Evolutionary conservation across 2,329 filamentous ascomycete genomes (phyloP), one percentile per base, ranked within the genome.

Genomic region (Celoporthe dispersa): DNA sequence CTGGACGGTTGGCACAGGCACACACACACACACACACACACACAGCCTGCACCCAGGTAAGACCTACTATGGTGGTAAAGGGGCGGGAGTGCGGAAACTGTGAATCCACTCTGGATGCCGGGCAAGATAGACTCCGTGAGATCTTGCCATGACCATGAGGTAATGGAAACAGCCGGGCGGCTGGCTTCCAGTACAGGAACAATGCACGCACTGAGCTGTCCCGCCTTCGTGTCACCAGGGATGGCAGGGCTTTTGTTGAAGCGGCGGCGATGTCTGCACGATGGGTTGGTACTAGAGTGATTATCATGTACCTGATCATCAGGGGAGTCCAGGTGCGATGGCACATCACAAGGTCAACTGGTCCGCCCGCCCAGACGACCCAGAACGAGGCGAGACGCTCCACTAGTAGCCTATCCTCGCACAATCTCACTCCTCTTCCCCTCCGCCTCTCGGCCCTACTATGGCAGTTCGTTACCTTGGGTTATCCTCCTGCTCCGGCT

Each of bases 401-500:
- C 62, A 64, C 62, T 48, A 64, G 62, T 33, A 48, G 19, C 62
- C 25, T 28, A n/a, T 63, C 60, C 60, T 44, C 53, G 9, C 28
- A 48, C 19, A 48, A 48, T 33, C 33, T 39, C 19, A 25, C 6
- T 37, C 60, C 22, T 22, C 33, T 63, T 31, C 62, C 39, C 62
- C 39, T 44, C 39, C 37, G n/a, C 41, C 25, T 22, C 37, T 14
- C 37, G 48, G 39, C 19, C 25, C 25, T 16, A 2, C 51, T 28
- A 51, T 12, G 41, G 39, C 12, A 51, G n/a, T 35, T 14, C 19
- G 41, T 64, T 35, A 33, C 28, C 41, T 64, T 48, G 22, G 25
- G 22, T 28, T 41, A 22, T 25, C 39, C 39, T 64, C 16, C 41
- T 31, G 62, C 19, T 64, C 39, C 41, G 39, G 28, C 35, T 25